Evolutionary conservation across 2,329 filamentous ascomycete species (phyloP).

Genomic region (Penicillium aurantiogriseum): DNA sequence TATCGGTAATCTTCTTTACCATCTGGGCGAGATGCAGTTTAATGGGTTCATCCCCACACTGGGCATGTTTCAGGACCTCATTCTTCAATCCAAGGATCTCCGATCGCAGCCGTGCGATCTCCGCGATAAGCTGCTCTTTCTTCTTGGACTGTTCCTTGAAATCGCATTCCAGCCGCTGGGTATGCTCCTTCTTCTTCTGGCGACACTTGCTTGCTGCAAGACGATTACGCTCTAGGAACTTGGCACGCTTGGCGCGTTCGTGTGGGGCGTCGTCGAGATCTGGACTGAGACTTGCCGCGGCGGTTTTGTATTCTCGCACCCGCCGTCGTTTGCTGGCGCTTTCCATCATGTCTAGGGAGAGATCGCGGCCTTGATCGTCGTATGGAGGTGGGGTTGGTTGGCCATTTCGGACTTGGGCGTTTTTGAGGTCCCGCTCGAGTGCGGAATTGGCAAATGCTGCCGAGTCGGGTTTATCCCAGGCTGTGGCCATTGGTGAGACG

Average conservation of each 20-base stretch:
- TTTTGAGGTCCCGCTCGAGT: slow-evolving; percentile 34
- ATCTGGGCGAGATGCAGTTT: slow-evolving; percentile 39
- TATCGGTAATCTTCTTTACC: slow-evolving; percentile 38
- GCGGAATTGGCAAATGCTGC: slow-evolving; percentile 25
- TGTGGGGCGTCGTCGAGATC: slow-evolving; percentile 22
- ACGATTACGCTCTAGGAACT: slow-evolving; percentile 59
- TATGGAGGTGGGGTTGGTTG: slow-evolving; percentile 40
- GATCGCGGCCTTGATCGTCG: slow-evolving; percentile 26
- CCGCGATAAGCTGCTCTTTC: slow-evolving; percentile 31
- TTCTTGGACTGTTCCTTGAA: slow-evolving; percentile 39
- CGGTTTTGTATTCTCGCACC: slow-evolving; percentile 14
- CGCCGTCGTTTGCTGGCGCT: slow-evolving; percentile 23
- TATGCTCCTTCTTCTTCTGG: slow-evolving; percentile 62
- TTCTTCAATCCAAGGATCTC: slow-evolving; percentile 42
- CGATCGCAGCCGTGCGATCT: slow-evolving; percentile 37
- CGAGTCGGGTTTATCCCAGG: slow-evolving; percentile 31
- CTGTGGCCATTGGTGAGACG: slow-evolving; percentile 25
- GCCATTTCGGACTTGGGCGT: slow-evolving; percentile 39
- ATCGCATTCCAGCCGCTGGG: slow-evolving; percentile 48
- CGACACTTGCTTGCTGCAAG: slow-evolving; percentile 61
- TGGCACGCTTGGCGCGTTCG: slow-evolving; percentile 47
- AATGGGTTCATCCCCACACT: slow-evolving; percentile 41
- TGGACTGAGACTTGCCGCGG: slow-evolving; percentile 22
- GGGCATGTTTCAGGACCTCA: slow-evolving; percentile 41
- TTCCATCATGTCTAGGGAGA: slow-evolving; percentile 18